Evolutionary conservation across 768 basidiomycete genomes (phyloP).

Genomic region (Boletus sp.): DNA sequence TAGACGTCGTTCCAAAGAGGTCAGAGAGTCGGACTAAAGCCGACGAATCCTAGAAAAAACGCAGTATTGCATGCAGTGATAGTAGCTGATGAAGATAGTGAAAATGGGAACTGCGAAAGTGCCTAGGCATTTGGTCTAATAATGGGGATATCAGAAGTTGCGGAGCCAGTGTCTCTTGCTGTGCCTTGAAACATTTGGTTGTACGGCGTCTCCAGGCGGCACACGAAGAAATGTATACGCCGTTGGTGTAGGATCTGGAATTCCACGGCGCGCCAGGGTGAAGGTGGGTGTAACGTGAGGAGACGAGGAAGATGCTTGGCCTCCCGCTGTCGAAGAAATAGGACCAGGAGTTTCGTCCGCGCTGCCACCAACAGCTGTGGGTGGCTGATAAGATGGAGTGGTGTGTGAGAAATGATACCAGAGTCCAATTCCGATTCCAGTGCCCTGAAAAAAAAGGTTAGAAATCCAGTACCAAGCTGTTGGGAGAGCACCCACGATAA

Average conservation of each 20-base stretch:
- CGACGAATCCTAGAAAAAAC: not conserved
- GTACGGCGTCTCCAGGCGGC: slow-evolving; percentile 3
- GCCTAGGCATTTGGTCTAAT: not conserved
- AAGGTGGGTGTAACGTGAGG: slow-evolving; percentile 59
- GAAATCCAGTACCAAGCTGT: not conserved
- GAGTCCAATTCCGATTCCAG: slow-evolving; percentile 55
- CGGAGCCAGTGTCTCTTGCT: slow-evolving; percentile 10
- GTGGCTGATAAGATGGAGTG: slow-evolving; percentile 46
- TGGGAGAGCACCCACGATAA: slow-evolving; percentile 42
- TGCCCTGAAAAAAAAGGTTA: slow-evolving; percentile 33
- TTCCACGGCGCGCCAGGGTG: slow-evolving; percentile 48
- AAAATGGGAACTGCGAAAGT: not conserved
- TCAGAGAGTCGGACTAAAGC: not conserved
- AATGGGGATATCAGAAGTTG: slow-evolving; percentile 10
- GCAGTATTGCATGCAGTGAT: slow-evolving; percentile 5
- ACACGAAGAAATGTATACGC: slow-evolving; percentile 5
- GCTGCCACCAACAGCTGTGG: slow-evolving; percentile 64
- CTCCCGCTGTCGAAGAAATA: slow-evolving; percentile 12
- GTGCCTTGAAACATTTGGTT: slow-evolving; percentile 4
- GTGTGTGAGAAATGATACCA: slow-evolving; percentile 61
- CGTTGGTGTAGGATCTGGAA: slow-evolving; percentile 22
- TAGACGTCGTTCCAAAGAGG: slow-evolving; percentile 23
- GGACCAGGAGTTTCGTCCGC: slow-evolving; percentile 41
- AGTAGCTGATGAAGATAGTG: slow-evolving; percentile 2
- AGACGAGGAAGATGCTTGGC: slow-evolving; percentile 22